A percentile compares a stretch with the other conserved stretches of the same genome.
Evolutionary conservation across 192 early-diverging fungal species (phyloP).

Genomic region (Mortierella antarctica): DNA sequence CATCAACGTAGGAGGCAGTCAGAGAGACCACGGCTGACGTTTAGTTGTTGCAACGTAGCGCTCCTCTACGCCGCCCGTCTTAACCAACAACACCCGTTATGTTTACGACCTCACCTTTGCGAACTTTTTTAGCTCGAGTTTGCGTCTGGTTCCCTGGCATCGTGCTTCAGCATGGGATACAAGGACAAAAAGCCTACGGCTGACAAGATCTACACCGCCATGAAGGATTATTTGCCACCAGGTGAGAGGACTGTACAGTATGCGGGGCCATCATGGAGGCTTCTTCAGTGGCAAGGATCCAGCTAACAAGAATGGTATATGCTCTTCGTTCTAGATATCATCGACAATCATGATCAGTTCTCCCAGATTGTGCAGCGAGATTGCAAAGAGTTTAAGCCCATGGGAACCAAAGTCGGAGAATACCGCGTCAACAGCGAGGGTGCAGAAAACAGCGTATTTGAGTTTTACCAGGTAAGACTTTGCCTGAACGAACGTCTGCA

Average conservation of each 20-base stretch:
- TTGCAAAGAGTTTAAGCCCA: conserved; percentile 74
- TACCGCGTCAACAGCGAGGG: conserved; percentile 65
- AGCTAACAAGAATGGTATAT: background rate
- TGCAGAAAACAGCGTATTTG: conserved; percentile 57
- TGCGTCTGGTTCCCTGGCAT: conserved; percentile 80
- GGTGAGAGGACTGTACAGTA: conserved; percentile 32
- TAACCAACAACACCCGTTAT: background rate
- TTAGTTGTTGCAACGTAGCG: background rate
- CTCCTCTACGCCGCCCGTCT: background rate
- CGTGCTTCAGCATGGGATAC: conserved; percentile 75
- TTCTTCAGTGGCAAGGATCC: background rate
- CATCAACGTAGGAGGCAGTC: conserved; percentile 57
- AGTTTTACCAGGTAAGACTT: conserved; percentile 74
- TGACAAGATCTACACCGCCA: conserved; percentile 71
- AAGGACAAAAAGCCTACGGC: conserved; percentile 71
- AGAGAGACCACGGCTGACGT: background rate
- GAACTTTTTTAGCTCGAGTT: conserved; percentile 71
- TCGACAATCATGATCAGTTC: conserved; percentile 73
- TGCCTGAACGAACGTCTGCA: too few relatives aligned
- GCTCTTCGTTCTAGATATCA: conserved; percentile 49
- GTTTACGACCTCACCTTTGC: background rate
- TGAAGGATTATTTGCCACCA: conserved; percentile 69
- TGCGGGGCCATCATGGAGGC: too few relatives aligned
- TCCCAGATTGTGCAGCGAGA: conserved; percentile 68
- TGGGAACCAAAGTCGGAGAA: conserved; percentile 81